phyloP scores from a whole-genome alignment of 2,329 filamentous ascomycete genomes.

The Helotiales sp. region DNA sequence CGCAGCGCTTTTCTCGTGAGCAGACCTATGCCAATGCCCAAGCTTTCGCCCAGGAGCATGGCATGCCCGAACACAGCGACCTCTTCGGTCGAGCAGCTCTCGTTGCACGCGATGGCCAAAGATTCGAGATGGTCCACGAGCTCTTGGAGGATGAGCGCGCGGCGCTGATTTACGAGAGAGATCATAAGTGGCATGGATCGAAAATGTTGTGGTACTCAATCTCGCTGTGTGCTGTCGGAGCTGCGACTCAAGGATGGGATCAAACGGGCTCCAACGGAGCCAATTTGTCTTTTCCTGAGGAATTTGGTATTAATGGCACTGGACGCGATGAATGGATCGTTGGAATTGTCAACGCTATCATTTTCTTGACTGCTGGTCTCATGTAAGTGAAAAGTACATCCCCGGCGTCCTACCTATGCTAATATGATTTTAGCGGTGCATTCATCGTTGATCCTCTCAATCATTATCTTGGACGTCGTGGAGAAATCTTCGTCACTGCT shows the following conservation, averaged over 20 bases:
- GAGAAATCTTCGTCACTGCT: constrained; percentile 76
- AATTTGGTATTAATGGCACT: constrained; percentile 45
- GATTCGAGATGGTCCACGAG: constrained; percentile 28
- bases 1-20: constrained; percentile 48
- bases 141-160: constrained; percentile 41
- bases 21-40: constrained; percentile 51
- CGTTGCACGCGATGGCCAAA: constrained; percentile 45
- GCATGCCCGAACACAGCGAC: constrained; percentile 59
- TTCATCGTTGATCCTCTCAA: constrained; percentile 71
- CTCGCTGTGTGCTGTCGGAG: constrained; percentile 67
- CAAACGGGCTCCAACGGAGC: constrained; percentile 51
- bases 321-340: constrained; percentile 53
- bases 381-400: constrained; percentile 36
- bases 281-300: constrained; percentile 47
- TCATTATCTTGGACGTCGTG: constrained; percentile 65
- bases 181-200: constrained; percentile 71
- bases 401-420: background rate
- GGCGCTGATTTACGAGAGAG: constrained; percentile 56
- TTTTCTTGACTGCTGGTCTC: constrained; percentile 56
- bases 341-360: constrained; percentile 61
- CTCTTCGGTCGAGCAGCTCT: constrained; percentile 66
- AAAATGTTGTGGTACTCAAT: constrained; percentile 68
- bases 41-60: constrained; percentile 63
- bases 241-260: constrained; percentile 58
- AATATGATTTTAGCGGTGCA: constrained; percentile 50